Evolutionary conservation across 2,329 filamentous ascomycete species (phyloP), one percentile per base, ranked within the genome.

Genomic region (Aureobasidium leucospermi): DNA sequence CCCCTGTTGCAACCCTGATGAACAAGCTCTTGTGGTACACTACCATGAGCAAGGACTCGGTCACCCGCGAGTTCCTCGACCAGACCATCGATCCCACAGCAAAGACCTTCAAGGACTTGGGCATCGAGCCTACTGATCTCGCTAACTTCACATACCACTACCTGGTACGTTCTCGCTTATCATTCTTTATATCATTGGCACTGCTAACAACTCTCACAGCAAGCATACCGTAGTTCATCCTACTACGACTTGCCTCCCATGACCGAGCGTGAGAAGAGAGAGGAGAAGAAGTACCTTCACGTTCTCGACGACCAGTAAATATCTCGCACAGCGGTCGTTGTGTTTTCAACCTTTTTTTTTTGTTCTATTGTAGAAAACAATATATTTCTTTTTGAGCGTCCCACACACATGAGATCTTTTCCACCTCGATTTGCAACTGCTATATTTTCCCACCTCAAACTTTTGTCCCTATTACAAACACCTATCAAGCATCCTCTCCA

Each of bases 231-330:
- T 72, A 93, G 89, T 76, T 84, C 88, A 60, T 84, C 86, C 69
- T 94, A 87, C 83, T 96, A 95, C 75, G 93, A 99, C 72, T 81
- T 97, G 66, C 94, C 94, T 53, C 93, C 94, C 51, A 87, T 93
- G 69, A 96, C 93, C 36, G 93, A 96, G 78, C 89, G 88, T 75
- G 94, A 99, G 81, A 94, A 86, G 82, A 82, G 84, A 68, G 92
- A 97, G 75, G 92, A 97, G 77, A 94, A 87, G 83, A 94, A 96
- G 81, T 99, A 96, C 74, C 79, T 97, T 74, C 94, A 99, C 74
- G 92, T 99, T 63, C 79, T 90, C 71, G 90, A 96, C 73, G 87
- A 94, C 74, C 84, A 91, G 81, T 94, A 86, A 77, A 68, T 58
- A 48, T 48, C 41, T 41, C 43, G 51, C 51, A 32, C 6, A 34